These are phyloP conservation scores for Davidsoniella virescens DNA, from an alignment of 2,329 filamentous ascomycete species.

Conservation along the genomic window DNA sequence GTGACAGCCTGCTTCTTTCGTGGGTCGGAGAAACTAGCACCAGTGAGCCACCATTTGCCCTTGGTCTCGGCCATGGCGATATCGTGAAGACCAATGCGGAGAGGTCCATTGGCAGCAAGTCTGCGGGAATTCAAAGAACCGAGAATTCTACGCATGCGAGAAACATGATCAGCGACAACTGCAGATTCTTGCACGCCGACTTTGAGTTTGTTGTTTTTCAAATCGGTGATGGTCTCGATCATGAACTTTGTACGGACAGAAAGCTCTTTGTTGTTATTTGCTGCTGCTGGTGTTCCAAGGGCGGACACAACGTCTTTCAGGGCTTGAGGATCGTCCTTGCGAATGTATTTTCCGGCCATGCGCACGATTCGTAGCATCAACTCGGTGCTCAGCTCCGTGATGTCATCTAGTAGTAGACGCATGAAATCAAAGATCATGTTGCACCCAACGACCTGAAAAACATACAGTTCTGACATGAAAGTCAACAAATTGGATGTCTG, in stretches of 20 bases:
- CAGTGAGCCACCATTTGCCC: constrained; percentile 97
- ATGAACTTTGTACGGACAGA: constrained; percentile 90
- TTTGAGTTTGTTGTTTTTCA: constrained; percentile 89
- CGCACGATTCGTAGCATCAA: constrained; percentile 72
- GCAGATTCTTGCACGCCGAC: constrained; percentile 53
- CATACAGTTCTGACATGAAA: constrained; percentile 75
- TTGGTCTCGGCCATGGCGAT: constrained; percentile 70
- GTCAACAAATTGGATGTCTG: constrained; percentile 57
- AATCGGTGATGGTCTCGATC: constrained; percentile 87
- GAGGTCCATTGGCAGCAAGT: constrained; percentile 62
- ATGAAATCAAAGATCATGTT: constrained; percentile 85
- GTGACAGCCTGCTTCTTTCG: constrained; percentile 14
- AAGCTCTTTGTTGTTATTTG: constrained; percentile 51
- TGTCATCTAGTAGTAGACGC: constrained; percentile 53
- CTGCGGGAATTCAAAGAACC: constrained; percentile 51
- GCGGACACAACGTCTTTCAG: constrained; percentile 77
- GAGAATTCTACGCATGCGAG: constrained; percentile 75
- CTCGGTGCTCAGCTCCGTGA: constrained; percentile 79
- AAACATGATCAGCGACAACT: constrained; percentile 64
- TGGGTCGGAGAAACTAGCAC: constrained; percentile 59
- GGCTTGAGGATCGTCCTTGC: constrained; percentile 74
- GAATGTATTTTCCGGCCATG: constrained; percentile 63
- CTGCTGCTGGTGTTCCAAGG: constrained; percentile 51
- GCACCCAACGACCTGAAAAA: constrained; percentile 72
- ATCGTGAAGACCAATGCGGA: constrained; percentile 67